A percentile compares a stretch with the other conserved stretches of the same genome.
Evolutionary conservation across 164 flowering plant genomes (phyloP).

Genomic region (Tetracentron sinense): DNA sequence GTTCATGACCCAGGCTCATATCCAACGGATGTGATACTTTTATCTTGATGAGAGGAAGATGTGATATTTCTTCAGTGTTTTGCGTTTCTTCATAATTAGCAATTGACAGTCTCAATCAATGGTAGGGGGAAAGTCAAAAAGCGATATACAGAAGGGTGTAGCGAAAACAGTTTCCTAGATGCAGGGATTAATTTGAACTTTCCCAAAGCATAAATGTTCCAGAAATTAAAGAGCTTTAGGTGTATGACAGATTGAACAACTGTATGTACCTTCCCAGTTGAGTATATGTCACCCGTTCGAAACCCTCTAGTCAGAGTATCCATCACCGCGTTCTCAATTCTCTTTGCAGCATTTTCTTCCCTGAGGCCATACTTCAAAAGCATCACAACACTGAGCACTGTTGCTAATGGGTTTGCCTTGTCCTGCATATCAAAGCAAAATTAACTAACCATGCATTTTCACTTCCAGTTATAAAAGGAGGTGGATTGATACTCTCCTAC

Average conservation of each 20-base stretch:
- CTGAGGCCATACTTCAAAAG: constrained; percentile 88
- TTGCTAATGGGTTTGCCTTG: constrained; percentile 95
- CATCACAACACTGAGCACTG: constrained; percentile 92
- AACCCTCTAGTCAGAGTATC: constrained; percentile 70
- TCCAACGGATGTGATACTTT: too few species aligned
- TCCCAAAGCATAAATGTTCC: not conserved
- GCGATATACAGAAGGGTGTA: too few species aligned
- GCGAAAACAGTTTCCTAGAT: too few species aligned
- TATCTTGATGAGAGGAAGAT: too few species aligned
- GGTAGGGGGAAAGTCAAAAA: too few species aligned
- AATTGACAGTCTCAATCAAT: too few species aligned
- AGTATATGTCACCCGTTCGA: constrained; percentile 88
- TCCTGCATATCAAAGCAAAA: constrained; percentile 46
- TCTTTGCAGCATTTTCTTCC: constrained; percentile 70
- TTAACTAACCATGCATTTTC: not conserved
- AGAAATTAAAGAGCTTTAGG: not conserved
- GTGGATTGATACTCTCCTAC: too few species aligned
- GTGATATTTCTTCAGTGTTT: too few species aligned
- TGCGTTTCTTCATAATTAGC: too few species aligned
- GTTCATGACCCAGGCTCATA: too few species aligned
- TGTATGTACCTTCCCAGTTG: constrained; percentile 74
- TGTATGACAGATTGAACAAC: not conserved
- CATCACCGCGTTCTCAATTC: constrained; percentile 78
- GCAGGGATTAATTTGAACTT: too few species aligned
- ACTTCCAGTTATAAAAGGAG: not conserved